Base-by-base conservation (phyloP, 2,329 filamentous ascomycete genomes). In the Colletotrichum graminicola region DNA sequence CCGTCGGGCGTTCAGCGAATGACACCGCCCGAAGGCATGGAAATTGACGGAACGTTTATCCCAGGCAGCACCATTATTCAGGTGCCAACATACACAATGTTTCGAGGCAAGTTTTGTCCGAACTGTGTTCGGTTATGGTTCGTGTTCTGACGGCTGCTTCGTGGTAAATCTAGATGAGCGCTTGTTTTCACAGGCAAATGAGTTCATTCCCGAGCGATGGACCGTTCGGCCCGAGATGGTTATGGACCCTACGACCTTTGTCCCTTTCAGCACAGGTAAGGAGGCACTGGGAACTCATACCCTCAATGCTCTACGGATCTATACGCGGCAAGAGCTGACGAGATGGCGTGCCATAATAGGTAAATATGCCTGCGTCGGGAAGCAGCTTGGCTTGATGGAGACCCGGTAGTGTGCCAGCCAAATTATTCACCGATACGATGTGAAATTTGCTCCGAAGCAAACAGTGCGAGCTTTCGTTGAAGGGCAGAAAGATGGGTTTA, bases 11-110 rank as follows among this genome's bases (percentile, higher is more conserved):
- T 80, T 6, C 78, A 79, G 54, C 75, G 83, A 1, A 71, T 79
- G 39, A 83, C 82, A 3, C 82, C 83, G 0, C 77, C 79, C 0
- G 76, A 82, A 51, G 84, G 84, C 1, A 66, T 81, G 29, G 70
- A 73, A 5, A 75, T 84, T 7, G 80, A 76, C 0, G 76, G 78
- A 0, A 73, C 59, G 0, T 79, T 77, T 43, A 78, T 83, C n/a
- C 81, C 82, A 0, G 82, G 81, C 0, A 76, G 79, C 52, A 80
- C 77, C 6, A 78, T 80, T 23, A 75, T 84, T 8, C 76, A 77
- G 5, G 56, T 79, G 2, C 79, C 79, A 0, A 74, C 75, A 3
- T 76, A 78, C 39, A 76, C 75, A 2, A 73, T 78, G 59, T 73
- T 71, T 49, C 70, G 76, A 39, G 75, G 71, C 51, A 55, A 73